Evolutionary conservation across 352 stramenopile species (phyloP).

Genomic region (Globisporangium nunn): DNA sequence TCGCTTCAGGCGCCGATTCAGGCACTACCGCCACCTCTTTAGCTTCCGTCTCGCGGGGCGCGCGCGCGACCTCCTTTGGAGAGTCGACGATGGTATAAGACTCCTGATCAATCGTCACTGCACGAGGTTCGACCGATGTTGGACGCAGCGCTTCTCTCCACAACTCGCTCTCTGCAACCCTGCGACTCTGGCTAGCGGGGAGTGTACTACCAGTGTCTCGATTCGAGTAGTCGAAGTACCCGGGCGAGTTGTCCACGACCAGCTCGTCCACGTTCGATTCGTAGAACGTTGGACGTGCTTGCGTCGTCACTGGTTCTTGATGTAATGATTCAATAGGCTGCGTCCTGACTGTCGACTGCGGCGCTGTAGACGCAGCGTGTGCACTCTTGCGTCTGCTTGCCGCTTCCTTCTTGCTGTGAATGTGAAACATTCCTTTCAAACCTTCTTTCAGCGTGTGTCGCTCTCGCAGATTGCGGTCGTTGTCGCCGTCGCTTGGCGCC

Average conservation of each 20-base stretch:
- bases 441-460: conserved; percentile 27
- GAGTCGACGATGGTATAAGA: conserved; percentile 53
- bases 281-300: conserved; percentile 27
- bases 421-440: conserved; percentile 30
- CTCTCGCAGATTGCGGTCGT: not conserved
- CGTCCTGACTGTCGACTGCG: not conserved
- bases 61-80: conserved; percentile 8
- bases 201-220: conserved; percentile 5
- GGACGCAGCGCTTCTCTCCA: conserved; percentile 11
- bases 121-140: conserved; percentile 9
- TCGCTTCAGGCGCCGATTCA: not conserved
- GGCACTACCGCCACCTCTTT: not conserved
- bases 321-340: too few relatives aligned
- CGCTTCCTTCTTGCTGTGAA: conserved; percentile 5
- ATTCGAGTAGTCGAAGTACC: conserved; percentile 38
- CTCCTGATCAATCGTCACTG: conserved; percentile 21
- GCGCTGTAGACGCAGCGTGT: not conserved
- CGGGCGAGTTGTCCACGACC: conserved; percentile 51
- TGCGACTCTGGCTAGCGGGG: conserved; percentile 12
- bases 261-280: conserved; percentile 40
- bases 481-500: not conserved
- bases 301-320: not conserved
- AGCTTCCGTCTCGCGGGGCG: not conserved
- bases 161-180: conserved; percentile 17
- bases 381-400: conserved; percentile 4